Conservation (phyloP, 2,329 filamentous ascomycete species). For the Coniochaeta sp. region DNA sequence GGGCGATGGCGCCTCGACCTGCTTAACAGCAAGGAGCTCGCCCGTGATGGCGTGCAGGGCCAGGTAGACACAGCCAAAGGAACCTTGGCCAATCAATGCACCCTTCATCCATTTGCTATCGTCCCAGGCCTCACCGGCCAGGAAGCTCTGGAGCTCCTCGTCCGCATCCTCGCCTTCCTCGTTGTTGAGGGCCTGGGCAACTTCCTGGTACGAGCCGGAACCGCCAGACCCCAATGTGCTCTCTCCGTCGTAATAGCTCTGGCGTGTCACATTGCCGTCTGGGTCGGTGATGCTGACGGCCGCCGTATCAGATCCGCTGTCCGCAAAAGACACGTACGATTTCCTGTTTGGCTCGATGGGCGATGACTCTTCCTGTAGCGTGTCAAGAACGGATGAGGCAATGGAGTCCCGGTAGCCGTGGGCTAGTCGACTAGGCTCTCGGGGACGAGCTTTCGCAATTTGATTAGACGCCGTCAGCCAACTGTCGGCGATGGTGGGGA, state of each 20-base stretch:
- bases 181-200: slow-evolving; percentile 75
- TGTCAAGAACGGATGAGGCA: slow-evolving; percentile 80
- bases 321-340: slow-evolving; percentile 86
- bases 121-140: slow-evolving; percentile 89
- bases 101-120: slow-evolving; percentile 99
- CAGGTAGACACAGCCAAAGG: slow-evolving; percentile 91
- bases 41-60: slow-evolving; percentile 93
- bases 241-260: slow-evolving; percentile 81
- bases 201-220: slow-evolving; percentile 70
- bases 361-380: slow-evolving; percentile 80
- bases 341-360: slow-evolving; percentile 81
- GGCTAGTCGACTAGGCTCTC: slow-evolving; percentile 39
- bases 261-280: slow-evolving; percentile 60
- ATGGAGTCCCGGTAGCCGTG: slow-evolving; percentile 77
- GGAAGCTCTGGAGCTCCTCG: slow-evolving; percentile 81
- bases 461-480: slow-evolving; percentile 66
- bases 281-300: slow-evolving; percentile 70
- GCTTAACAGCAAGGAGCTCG: slow-evolving; percentile 96
- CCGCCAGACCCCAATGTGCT: slow-evolving; percentile 50
- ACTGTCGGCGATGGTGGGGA: slow-evolving; percentile 89
- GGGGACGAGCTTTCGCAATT: slow-evolving; percentile 37
- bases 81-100: slow-evolving; percentile 91
- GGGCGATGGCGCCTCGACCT: slow-evolving; percentile 81
- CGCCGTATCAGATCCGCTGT: slow-evolving; percentile 64
- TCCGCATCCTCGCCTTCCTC: slow-evolving; percentile 91